phyloP scores from a whole-genome alignment of 2,329 filamentous ascomycete genomes.

The Diaporthe citri region DNA sequence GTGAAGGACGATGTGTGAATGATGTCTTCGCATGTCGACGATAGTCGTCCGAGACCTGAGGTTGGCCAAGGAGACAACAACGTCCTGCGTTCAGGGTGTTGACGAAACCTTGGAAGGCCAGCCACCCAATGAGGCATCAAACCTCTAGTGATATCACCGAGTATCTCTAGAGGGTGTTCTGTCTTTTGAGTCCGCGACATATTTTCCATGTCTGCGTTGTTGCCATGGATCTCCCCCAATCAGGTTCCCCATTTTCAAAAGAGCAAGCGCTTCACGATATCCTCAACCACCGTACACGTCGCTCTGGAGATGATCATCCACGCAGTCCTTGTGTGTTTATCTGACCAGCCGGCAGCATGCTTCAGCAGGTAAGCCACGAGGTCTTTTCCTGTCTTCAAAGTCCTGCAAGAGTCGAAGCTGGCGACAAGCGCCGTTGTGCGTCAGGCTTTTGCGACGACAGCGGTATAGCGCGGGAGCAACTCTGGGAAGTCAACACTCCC shows the following conservation, averaged over 20 bases:
- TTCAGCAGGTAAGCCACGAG: background rate
- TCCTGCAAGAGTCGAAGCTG: background rate
- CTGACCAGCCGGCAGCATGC: background rate
- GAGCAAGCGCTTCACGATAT: background rate
- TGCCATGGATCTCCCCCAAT: background rate
- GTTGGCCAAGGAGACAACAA: background rate
- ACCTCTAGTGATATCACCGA: background rate
- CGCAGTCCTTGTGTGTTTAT: conserved; percentile 4
- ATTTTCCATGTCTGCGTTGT: background rate
- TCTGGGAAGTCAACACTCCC: background rate
- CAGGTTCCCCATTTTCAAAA: background rate
- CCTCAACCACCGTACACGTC: background rate
- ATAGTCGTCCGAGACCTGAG: background rate
- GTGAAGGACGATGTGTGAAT: background rate
- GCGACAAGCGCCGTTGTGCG: background rate
- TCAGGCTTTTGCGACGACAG: background rate
- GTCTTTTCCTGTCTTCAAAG: background rate
- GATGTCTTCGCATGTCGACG: background rate
- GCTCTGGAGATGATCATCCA: background rate
- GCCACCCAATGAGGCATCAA: background rate
- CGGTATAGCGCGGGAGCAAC: background rate
- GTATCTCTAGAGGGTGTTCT: too few relatives aligned
- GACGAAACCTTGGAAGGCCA: background rate
- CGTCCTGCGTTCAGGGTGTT: background rate
- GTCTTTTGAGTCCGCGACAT: background rate